Conservation (phyloP, 176 grass and related monocot species). For the Aechmea fasciata region DNA sequence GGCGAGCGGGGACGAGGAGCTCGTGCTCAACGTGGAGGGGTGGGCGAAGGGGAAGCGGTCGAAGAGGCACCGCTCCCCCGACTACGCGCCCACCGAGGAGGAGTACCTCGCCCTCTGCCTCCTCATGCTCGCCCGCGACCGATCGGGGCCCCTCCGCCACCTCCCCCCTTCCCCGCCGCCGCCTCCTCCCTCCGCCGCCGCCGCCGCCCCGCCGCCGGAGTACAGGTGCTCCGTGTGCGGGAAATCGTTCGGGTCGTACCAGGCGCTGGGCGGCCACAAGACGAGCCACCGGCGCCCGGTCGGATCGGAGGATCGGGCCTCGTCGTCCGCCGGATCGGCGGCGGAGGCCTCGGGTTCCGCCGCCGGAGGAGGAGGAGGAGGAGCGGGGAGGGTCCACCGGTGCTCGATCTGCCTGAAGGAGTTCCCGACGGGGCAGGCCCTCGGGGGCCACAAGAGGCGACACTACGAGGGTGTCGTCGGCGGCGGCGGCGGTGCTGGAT, state of each 20-base stretch:
- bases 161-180: neutral
- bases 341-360: neutral
- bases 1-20: neutral
- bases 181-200: no score
- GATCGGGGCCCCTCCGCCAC: neutral
- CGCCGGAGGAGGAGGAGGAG: neutral
- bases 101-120: constrained; percentile 76
- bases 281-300: neutral
- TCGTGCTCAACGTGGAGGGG: constrained; percentile 10
- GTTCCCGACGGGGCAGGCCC: constrained; percentile 1
- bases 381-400: neutral
- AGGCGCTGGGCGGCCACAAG: neutral
- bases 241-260: neutral
- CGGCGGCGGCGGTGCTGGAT: neutral
- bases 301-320: neutral
- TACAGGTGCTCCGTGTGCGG: constrained; percentile 4
- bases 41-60: constrained; percentile 51
- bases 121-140: constrained; percentile 51
- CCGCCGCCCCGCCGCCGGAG: neutral
- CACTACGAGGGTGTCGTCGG: neutral
- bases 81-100: constrained; percentile 36
- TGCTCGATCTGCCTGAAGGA: neutral
- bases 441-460: neutral
- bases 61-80: constrained; percentile 16
- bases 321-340: neutral